phyloP scores from a whole-genome alignment of 164 flowering plant species.

The Stephania yunnanensis region DNA sequence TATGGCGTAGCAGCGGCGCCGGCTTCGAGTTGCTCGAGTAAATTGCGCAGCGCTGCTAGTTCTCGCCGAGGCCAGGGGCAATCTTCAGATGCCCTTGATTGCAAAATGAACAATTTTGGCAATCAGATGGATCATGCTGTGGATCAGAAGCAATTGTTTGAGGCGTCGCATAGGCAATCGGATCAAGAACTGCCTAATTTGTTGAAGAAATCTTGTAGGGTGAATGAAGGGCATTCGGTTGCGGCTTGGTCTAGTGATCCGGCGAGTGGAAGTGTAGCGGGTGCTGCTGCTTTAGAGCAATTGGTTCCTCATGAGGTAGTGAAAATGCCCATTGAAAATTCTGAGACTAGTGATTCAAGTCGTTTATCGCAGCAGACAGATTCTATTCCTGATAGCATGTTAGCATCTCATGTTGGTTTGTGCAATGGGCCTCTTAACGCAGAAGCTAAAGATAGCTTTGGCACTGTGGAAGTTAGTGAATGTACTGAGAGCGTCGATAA shows the following conservation, averaged over 20 bases:
- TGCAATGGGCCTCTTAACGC: constrained; percentile 38
- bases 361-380: constrained; percentile 20
- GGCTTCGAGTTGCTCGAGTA: constrained; percentile 20
- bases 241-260: constrained; percentile 11
- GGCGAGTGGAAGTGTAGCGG: constrained; percentile 10
- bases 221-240: constrained; percentile 26
- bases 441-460: constrained; percentile 67
- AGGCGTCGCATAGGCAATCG: constrained; percentile 7
- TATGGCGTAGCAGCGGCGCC: constrained; percentile 16
- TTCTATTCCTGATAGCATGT: constrained; percentile 8
- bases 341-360: constrained; percentile 19
- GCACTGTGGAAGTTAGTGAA: constrained; percentile 54
- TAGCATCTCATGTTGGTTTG: constrained; percentile 19
- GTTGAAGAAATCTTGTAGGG: constrained; percentile 18
- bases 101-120: constrained; percentile 7
- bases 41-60: constrained; percentile 25
- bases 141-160: constrained; percentile 21
- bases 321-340: constrained; percentile 18
- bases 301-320: constrained; percentile 6
- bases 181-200: constrained; percentile 24
- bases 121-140: constrained; percentile 10
- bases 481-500: constrained; percentile 37
- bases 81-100: constrained; percentile 19
- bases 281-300: constrained; percentile 17
- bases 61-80: constrained; percentile 24